Conservation (phyloP, 139 green algal species). For the Chlamydomonas schloesseri region DNA sequence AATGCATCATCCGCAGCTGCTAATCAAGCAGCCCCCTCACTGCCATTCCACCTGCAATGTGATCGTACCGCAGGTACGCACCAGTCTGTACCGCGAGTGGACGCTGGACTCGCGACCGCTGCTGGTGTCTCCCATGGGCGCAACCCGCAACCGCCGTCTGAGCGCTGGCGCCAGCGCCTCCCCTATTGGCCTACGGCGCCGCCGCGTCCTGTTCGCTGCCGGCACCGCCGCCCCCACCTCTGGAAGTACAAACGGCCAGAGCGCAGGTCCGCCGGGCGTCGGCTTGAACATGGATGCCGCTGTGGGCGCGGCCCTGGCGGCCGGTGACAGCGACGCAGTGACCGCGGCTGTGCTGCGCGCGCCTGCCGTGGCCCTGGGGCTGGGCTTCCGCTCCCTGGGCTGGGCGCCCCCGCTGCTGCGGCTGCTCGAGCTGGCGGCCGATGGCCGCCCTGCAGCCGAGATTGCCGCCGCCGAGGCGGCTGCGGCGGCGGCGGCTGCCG, state of each 20-base stretch:
- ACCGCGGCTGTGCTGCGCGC: conserved; percentile 7
- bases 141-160: neutral
- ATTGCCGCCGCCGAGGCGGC: neutral
- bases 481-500: neutral
- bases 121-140: neutral
- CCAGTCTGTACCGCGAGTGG: conserved; percentile 30
- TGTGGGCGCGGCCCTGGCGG: conserved; percentile 6
- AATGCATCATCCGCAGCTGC: too few species aligned
- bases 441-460: neutral
- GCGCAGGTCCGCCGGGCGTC: too few species aligned
- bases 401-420: neutral
- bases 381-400: neutral
- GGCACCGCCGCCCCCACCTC: neutral
- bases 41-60: too few species aligned
- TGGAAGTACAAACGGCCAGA: neutral
- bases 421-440: neutral
- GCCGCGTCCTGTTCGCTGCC: neutral
- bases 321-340: neutral
- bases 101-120: conserved; percentile 6
- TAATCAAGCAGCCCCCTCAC: neutral
- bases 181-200: too few species aligned
- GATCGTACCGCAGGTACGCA: conserved; percentile 10
- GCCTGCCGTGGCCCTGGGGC: neutral
- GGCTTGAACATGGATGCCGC: neutral
- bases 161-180: neutral